Evolutionary conservation across 164 flowering plant genomes (phyloP).

Genomic region (Stephania cephalantha): DNA sequence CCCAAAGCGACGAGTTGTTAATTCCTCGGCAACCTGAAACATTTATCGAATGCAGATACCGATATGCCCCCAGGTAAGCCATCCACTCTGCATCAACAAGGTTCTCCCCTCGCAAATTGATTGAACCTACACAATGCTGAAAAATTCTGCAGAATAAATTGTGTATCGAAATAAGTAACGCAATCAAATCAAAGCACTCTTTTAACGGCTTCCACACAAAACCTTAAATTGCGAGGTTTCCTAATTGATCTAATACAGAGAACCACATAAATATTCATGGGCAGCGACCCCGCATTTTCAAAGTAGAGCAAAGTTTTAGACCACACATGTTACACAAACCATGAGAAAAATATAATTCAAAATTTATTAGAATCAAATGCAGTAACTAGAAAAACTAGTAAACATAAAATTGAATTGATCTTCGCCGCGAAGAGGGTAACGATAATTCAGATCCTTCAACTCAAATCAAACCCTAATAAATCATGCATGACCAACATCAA

Average conservation of each 20-base stretch:
- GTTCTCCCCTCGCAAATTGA: slow-evolving; percentile 59
- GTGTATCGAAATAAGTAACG: not conserved
- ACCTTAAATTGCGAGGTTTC: not conserved
- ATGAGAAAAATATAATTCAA: too few species aligned
- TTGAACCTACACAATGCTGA: slow-evolving; percentile 52
- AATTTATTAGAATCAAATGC: too few species aligned
- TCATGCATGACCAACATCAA: too few species aligned
- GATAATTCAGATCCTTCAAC: too few species aligned
- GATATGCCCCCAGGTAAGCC: slow-evolving; percentile 78
- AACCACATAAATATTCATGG: not conserved
- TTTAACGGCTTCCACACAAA: not conserved
- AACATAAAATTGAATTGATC: too few species aligned
- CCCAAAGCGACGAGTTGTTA: slow-evolving; percentile 68
- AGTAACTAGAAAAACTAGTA: too few species aligned
- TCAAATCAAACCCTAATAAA: too few species aligned
- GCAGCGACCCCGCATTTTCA: too few species aligned
- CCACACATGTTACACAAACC: too few species aligned
- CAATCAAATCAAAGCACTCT: not conserved
- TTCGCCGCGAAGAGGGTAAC: too few species aligned
- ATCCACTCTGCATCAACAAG: slow-evolving; percentile 91
- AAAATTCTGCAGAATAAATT: slow-evolving; percentile 47
- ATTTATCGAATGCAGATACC: slow-evolving; percentile 44
- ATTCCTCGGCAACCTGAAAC: slow-evolving; percentile 64
- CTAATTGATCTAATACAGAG: not conserved
- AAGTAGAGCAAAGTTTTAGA: too few species aligned